Evolutionary conservation across 495 filamentous ascomycete species (phyloP).

Genomic region (Aspergillus taichungensis): DNA sequence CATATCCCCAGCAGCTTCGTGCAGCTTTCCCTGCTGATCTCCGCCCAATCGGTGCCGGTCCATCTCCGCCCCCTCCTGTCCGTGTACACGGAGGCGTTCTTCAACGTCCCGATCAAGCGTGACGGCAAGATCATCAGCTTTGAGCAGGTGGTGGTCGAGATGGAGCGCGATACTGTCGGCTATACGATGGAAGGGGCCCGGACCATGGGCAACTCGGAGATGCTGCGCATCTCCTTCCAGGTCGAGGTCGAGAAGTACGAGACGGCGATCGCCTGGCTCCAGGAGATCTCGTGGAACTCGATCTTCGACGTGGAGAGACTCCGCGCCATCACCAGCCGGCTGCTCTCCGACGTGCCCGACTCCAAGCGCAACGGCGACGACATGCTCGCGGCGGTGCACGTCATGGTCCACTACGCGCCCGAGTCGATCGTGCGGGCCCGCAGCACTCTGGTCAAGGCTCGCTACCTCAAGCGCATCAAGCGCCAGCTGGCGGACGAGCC

Average conservation of each 20-base stretch:
- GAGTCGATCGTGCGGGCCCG: conserved; percentile 69
- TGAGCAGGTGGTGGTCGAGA: conserved; percentile 78
- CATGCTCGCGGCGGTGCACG: conserved; percentile 60
- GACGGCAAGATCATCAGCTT: conserved; percentile 75
- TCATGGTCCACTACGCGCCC: conserved; percentile 65
- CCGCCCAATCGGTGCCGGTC: conserved; percentile 62
- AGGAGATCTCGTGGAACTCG: conserved; percentile 74
- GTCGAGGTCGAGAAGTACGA: conserved; percentile 84
- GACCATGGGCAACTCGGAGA: conserved; percentile 66
- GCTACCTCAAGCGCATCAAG: conserved; percentile 79
- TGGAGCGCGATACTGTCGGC: conserved; percentile 84
- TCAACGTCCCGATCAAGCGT: conserved; percentile 77
- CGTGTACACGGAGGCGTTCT: conserved; percentile 85
- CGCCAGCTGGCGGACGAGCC: conserved; percentile 65
- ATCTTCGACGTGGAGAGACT: conserved; percentile 80
- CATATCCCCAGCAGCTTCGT: conserved; percentile 87
- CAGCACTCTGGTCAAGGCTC: conserved; percentile 75
- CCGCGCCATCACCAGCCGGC: conserved; percentile 72
- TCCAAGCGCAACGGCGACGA: conserved; percentile 78
- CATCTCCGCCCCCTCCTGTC: conserved; percentile 72
- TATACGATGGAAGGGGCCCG: conserved; percentile 62
- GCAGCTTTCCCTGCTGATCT: conserved; percentile 65
- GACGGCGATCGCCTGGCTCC: conserved; percentile 74
- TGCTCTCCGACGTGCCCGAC: conserved; percentile 88
- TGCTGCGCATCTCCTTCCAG: conserved; percentile 70